These are phyloP conservation scores for Ogataea methanolica DNA, from an alignment of 805 yeast genomes.

Conservation along the genomic window DNA sequence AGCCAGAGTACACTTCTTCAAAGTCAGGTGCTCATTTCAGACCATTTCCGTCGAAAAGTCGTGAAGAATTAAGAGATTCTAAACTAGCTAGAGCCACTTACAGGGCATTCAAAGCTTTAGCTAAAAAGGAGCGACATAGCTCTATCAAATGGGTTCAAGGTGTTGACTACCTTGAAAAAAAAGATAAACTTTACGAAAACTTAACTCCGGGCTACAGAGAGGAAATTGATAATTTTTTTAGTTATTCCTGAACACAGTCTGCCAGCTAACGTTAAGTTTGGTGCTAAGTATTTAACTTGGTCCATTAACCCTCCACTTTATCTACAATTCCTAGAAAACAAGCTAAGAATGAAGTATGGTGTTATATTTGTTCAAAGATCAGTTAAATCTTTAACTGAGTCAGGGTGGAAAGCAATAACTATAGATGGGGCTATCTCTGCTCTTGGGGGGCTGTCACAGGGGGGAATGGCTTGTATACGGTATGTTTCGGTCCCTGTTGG, in stretches of 20 bases:
- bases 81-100: conserved; percentile 47
- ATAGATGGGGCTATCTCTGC: too few relatives aligned
- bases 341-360: conserved; percentile 16
- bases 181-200: conserved; percentile 28
- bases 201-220: conserved; percentile 38
- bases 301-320: conserved; percentile 58
- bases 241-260: conserved; percentile 23
- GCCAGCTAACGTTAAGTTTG: conserved; percentile 42
- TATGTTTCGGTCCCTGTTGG: too few relatives aligned
- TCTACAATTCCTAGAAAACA: conserved; percentile 14
- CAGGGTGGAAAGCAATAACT: too few relatives aligned
- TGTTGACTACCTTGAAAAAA: conserved; percentile 47
- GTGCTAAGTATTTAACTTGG: conserved; percentile 54
- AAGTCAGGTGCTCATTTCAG: conserved; percentile 83
- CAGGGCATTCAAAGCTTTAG: conserved; percentile 37
- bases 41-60: conserved; percentile 51
- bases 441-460: too few relatives aligned
- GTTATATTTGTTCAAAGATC: conserved; percentile 31
- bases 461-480: too few relatives aligned
- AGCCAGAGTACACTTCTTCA: conserved; percentile 44
- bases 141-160: conserved; percentile 52
- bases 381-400: conserved; percentile 31
- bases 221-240: conserved; percentile 36
- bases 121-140: conserved; percentile 43
- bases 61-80: conserved; percentile 40